Evolutionary conservation across 441 rosid genomes (phyloP).

Genomic region (Populus tomentosa): DNA sequence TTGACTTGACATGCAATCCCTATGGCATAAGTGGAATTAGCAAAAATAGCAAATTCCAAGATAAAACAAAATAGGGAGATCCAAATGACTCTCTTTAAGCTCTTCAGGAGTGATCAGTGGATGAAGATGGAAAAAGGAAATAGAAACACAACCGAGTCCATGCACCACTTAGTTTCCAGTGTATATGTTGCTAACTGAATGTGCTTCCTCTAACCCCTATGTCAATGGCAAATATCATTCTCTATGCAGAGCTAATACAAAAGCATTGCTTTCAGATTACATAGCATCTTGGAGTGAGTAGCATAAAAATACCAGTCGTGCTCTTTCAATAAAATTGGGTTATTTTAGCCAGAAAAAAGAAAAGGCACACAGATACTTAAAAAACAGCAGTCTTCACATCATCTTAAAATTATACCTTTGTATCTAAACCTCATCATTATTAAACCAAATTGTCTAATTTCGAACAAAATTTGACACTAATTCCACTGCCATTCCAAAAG

Average conservation of each 20-base stretch:
- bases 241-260: neutral
- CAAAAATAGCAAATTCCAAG: neutral
- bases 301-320: neutral
- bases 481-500: neutral
- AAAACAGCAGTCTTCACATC: neutral
- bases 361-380: neutral
- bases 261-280: neutral
- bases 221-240: neutral
- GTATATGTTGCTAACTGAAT: neutral
- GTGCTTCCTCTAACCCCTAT: neutral
- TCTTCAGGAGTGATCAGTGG: neutral
- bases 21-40: slow-evolving; percentile 14
- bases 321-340: neutral
- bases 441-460: neutral
- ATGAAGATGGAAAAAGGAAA: neutral
- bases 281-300: neutral
- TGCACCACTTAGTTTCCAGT: neutral
- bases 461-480: neutral
- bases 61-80: neutral
- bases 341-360: neutral
- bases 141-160: neutral
- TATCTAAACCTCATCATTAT: neutral
- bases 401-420: neutral
- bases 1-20: slow-evolving; percentile 98
- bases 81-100: neutral